These are phyloP conservation scores for Lipomyces orientalis DNA, from an alignment of 805 yeast species.

Conservation along the genomic window DNA sequence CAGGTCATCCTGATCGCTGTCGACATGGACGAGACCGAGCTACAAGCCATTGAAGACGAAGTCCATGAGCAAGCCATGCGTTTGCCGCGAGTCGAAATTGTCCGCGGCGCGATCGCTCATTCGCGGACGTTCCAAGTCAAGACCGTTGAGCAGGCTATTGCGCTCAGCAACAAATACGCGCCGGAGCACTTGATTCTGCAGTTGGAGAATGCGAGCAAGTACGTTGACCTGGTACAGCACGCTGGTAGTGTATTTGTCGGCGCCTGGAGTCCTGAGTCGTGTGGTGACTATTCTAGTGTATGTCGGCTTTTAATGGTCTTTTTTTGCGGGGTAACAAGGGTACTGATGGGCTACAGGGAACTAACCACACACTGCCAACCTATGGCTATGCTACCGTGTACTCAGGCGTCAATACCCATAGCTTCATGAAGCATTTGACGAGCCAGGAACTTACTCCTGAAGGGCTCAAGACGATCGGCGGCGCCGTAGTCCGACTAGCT, in stretches of 20 bases:
- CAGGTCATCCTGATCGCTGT: slow-evolving; percentile 93
- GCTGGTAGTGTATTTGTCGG: slow-evolving; percentile 99
- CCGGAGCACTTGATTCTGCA: slow-evolving; percentile 98
- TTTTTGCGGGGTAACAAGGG: too few relatives aligned
- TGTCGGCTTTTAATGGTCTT: neutral
- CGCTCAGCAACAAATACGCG: slow-evolving; percentile 88
- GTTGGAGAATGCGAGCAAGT: slow-evolving; percentile 74
- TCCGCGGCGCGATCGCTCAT: slow-evolving; percentile 89
- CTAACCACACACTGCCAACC: slow-evolving; percentile 98
- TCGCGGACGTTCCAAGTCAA: slow-evolving; percentile 78
- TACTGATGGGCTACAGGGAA: slow-evolving; percentile 64
- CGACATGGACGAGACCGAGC: slow-evolving; percentile 62
- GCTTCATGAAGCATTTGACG: slow-evolving; percentile 94
- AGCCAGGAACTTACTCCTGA: slow-evolving; percentile 85
- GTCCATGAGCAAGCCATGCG: slow-evolving; percentile 80
- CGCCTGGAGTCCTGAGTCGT: slow-evolving; percentile 92
- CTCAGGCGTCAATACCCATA: slow-evolving; percentile 94
- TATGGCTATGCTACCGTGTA: slow-evolving; percentile 98
- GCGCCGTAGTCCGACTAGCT: slow-evolving; percentile 94
- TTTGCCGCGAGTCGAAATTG: slow-evolving; percentile 91
- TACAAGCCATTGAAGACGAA: slow-evolving; percentile 77
- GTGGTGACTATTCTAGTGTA: slow-evolving; percentile 86
- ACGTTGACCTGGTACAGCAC: slow-evolving; percentile 76
- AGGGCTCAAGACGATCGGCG: slow-evolving; percentile 89
- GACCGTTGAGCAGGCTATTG: slow-evolving; percentile 77